Percentiles rank a stretch among this genome's conserved stretches.
These are phyloP conservation scores for Acanthamoeba culbertsoni DNA, from an alignment of 208 protist genomes.

Conservation along the genomic window DNA sequence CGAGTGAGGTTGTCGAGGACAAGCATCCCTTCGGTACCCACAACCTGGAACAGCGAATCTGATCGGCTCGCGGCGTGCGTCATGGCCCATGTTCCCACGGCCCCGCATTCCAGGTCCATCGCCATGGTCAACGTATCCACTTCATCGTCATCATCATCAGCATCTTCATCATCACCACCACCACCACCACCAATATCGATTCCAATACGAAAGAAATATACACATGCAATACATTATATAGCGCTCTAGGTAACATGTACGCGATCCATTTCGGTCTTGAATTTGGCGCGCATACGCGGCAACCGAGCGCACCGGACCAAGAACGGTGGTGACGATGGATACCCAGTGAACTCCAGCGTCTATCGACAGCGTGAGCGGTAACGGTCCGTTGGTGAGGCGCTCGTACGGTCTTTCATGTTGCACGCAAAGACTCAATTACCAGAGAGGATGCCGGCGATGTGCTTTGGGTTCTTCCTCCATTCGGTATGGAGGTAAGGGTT, in stretches of 20 bases:
- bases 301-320: neutral
- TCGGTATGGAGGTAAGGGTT: neutral
- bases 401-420: neutral
- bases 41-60: neutral
- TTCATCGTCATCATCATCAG: neutral
- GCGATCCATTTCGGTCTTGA: neutral
- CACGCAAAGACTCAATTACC: neutral
- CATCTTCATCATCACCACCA: neutral
- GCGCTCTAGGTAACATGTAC: neutral
- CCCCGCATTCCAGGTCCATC: slow-evolving; percentile 17
- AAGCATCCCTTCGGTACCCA: slow-evolving; percentile 4
- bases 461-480: neutral
- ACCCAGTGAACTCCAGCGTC: slow-evolving; percentile 26
- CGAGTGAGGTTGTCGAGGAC: neutral
- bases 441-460: neutral
- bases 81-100: neutral
- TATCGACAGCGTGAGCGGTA: neutral
- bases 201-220: neutral
- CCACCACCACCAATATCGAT: neutral
- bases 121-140: neutral
- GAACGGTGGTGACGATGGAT: neutral
- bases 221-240: neutral
- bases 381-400: neutral
- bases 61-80: neutral
- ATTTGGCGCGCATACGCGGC: neutral